Percentiles rank a stretch among this genome's conserved stretches.
Evolutionary conservation across 371 early-diverging fungal species (phyloP).

Genomic region (Catenaria anguillulae): DNA sequence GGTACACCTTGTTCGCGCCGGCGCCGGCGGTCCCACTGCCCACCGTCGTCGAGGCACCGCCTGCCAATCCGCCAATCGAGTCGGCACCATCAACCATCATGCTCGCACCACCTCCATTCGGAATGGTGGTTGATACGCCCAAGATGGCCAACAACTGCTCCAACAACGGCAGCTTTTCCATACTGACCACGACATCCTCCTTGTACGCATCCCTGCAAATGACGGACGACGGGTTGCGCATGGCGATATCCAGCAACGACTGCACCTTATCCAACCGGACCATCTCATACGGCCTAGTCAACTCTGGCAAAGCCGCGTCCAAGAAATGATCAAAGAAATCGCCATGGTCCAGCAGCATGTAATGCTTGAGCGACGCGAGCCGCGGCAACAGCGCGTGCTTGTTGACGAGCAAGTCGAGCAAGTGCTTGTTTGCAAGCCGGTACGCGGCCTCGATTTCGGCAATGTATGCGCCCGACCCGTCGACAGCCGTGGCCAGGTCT

Average conservation of each 20-base stretch:
- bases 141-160: constrained; percentile 56
- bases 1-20: constrained; percentile 9
- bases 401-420: constrained; percentile 49
- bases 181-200: constrained; percentile 61
- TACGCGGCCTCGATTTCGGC: constrained; percentile 61
- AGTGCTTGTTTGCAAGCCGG: constrained; percentile 50
- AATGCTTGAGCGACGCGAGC: constrained; percentile 73
- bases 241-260: constrained; percentile 68
- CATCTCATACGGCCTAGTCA: constrained; percentile 46
- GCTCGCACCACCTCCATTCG: background rate
- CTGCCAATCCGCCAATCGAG: background rate
- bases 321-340: constrained; percentile 87
- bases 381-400: constrained; percentile 55
- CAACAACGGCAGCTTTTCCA: constrained; percentile 42
- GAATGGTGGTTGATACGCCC: constrained; percentile 15
- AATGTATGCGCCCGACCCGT: constrained; percentile 10
- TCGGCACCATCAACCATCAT: too few species aligned
- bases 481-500: background rate
- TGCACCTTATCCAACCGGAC: constrained; percentile 57
- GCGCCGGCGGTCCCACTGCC: too few species aligned
- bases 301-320: constrained; percentile 60
- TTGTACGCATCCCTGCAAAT: constrained; percentile 66
- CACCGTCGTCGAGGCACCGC: background rate
- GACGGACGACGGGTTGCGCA: constrained; percentile 71
- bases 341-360: constrained; percentile 78